These are phyloP conservation scores for Kalaharituber pfeilii DNA, from an alignment of 2,329 filamentous ascomycete species.

Conservation along the genomic window DNA sequence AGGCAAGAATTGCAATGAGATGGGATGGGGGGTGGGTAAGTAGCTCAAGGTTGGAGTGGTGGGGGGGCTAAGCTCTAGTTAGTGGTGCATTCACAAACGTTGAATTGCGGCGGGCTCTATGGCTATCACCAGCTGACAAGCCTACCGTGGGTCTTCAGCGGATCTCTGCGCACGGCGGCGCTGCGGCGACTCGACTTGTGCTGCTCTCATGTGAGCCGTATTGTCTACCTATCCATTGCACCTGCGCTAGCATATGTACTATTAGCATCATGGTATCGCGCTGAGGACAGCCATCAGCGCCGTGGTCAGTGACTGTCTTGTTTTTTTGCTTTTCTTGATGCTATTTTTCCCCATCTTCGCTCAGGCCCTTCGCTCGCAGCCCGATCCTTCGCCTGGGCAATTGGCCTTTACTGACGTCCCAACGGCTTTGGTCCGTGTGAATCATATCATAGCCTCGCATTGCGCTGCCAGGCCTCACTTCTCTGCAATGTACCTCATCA, in stretches of 20 bases:
- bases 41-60: conserved; percentile 1
- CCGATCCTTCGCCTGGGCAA: background rate
- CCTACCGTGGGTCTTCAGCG: too few relatives aligned
- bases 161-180: too few relatives aligned
- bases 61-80: background rate
- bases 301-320: background rate
- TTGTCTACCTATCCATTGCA: too few relatives aligned
- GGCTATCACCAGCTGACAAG: too few relatives aligned
- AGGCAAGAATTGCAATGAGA: background rate
- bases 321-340: background rate
- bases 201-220: too few relatives aligned
- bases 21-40: conserved; percentile 1
- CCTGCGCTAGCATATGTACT: too few relatives aligned
- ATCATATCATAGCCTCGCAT: background rate
- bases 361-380: background rate
- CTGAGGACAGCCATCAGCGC: background rate
- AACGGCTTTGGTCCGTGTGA: conserved; percentile 2
- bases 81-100: background rate
- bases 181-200: too few relatives aligned
- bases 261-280: too few relatives aligned
- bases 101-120: too few relatives aligned
- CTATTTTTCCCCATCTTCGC: background rate
- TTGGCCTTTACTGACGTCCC: too few relatives aligned
- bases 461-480: too few relatives aligned
- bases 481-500: too few relatives aligned